Conservation (phyloP, 805 yeast genomes). For the Candida ascalaphidarum region DNA sequence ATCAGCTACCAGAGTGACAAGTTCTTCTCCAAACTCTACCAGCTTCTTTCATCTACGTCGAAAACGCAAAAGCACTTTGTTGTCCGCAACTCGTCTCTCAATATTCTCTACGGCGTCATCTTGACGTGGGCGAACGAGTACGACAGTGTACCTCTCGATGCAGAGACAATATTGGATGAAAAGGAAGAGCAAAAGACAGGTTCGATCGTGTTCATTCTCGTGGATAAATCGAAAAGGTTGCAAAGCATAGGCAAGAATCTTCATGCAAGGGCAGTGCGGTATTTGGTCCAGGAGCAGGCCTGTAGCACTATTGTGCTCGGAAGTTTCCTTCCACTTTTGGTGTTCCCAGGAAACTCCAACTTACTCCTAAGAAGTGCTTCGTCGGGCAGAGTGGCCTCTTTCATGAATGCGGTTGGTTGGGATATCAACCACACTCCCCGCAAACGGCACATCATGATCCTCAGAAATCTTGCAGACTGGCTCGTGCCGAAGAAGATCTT, state of each 20-base stretch:
- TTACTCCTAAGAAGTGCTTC: conserved; percentile 6
- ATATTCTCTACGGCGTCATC: conserved; percentile 45
- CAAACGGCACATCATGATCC: conserved; percentile 28
- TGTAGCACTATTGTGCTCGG: conserved; percentile 37
- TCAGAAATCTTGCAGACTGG: conserved; percentile 39
- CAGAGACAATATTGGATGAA: not conserved
- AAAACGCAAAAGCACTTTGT: conserved; percentile 41
- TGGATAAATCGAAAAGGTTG: conserved; percentile 43
- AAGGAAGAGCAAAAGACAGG: conserved; percentile 21
- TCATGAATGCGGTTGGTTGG: conserved; percentile 37
- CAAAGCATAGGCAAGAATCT: conserved; percentile 49
- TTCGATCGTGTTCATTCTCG: conserved; percentile 37
- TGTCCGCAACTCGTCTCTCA: conserved; percentile 47
- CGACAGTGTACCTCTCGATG: conserved; percentile 5
- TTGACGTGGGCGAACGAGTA: conserved; percentile 42
- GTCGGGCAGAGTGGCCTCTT: conserved; percentile 17
- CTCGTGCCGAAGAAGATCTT: conserved; percentile 46
- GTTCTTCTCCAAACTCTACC: conserved; percentile 21
- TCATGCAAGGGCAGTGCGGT: conserved; percentile 44
- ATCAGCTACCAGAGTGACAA: conserved; percentile 14
- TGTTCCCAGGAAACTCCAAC: conserved; percentile 16
- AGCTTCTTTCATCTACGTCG: conserved; percentile 18
- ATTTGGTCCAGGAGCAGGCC: conserved; percentile 33
- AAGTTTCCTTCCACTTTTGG: conserved; percentile 38
- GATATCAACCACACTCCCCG: conserved; percentile 9